phyloP scores from a whole-genome alignment of 805 yeast species.

The Metschnikowia continentalis region DNA sequence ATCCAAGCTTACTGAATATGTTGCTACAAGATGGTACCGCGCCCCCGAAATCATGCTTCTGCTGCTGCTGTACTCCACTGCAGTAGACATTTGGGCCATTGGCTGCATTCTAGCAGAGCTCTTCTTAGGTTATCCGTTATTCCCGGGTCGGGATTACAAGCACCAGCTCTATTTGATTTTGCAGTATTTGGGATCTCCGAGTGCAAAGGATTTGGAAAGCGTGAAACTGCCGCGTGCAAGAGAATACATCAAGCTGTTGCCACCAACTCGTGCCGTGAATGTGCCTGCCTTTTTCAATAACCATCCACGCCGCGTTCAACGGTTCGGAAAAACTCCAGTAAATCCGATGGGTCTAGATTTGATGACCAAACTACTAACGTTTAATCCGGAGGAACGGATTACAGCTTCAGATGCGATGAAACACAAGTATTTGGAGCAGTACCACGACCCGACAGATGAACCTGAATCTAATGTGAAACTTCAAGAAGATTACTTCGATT shows the following conservation, averaged over 20 bases:
- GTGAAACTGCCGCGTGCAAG: slow-evolving; percentile 15
- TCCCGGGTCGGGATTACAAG: slow-evolving; percentile 73
- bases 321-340: slow-evolving; percentile 12
- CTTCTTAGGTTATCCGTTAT: slow-evolving; percentile 55
- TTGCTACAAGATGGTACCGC: slow-evolving; percentile 81
- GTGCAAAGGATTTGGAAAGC: slow-evolving; percentile 19
- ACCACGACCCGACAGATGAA: slow-evolving; percentile 16
- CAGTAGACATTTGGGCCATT: slow-evolving; percentile 77
- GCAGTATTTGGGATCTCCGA: slow-evolving; percentile 68
- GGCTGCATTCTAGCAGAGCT: slow-evolving; percentile 77
- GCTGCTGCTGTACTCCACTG: slow-evolving; percentile 65
- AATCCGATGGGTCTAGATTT: slow-evolving; percentile 15
- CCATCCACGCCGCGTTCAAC: slow-evolving; percentile 13
- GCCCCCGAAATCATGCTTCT: slow-evolving; percentile 83
- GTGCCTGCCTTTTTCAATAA: slow-evolving; percentile 5
- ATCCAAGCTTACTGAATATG: slow-evolving; percentile 69
- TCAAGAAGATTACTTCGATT: slow-evolving; percentile 16
- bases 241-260: slow-evolving; percentile 16
- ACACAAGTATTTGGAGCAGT: slow-evolving; percentile 15
- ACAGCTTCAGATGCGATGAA: slow-evolving; percentile 11
- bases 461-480: slow-evolving; percentile 12
- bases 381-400: slow-evolving; percentile 13
- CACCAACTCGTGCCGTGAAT: slow-evolving; percentile 6
- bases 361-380: slow-evolving; percentile 12
- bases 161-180: slow-evolving; percentile 64